Conservation (phyloP, 2,329 filamentous ascomycete genomes). For the Hypoxylon sp. region DNA sequence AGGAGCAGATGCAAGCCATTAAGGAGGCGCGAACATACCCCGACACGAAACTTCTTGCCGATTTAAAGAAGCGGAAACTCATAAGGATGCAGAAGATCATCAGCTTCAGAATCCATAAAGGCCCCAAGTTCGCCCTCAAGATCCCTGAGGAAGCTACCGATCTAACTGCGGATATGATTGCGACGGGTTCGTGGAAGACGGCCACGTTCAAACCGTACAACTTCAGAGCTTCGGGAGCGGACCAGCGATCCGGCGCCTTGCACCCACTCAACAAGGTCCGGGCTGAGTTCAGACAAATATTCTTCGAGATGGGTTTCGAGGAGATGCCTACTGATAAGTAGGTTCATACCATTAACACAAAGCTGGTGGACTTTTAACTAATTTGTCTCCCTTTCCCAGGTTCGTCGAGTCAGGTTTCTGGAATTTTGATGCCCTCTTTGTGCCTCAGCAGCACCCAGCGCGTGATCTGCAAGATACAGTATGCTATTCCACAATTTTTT, state of each 20-base stretch:
- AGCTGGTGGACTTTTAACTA: conserved; percentile 1
- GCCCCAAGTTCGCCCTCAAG: conserved; percentile 87
- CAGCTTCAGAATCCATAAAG: conserved; percentile 86
- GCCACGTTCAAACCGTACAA: conserved; percentile 85
- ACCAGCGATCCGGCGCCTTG: conserved; percentile 72
- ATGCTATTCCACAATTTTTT: conserved; percentile 3
- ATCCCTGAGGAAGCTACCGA: conserved; percentile 96
- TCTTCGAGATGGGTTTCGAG: conserved; percentile 99
- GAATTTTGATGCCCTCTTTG: conserved; percentile 97
- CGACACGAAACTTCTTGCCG: conserved; percentile 82
- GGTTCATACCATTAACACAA: not conserved
- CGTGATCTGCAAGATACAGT: conserved; percentile 94
- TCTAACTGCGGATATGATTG: conserved; percentile 92
- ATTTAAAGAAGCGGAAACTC: conserved; percentile 93
- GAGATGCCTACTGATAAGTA: conserved; percentile 85
- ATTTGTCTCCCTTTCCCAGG: conserved; percentile 66
- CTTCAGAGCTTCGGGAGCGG: conserved; percentile 69
- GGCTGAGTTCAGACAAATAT: conserved; percentile 90
- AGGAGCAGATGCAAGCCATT: conserved; percentile 81
- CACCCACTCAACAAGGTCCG: conserved; percentile 93
- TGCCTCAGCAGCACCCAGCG: conserved; percentile 97
- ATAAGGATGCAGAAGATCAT: conserved; percentile 87
- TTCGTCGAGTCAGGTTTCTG: conserved; percentile 97
- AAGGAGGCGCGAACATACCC: conserved; percentile 76
- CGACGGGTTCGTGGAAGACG: conserved; percentile 90